Percentiles rank a stretch among this genome's conserved stretches.
Evolutionary conservation across 2,329 filamentous ascomycete genomes (phyloP).

Genomic region (Aspergillus felis): DNA sequence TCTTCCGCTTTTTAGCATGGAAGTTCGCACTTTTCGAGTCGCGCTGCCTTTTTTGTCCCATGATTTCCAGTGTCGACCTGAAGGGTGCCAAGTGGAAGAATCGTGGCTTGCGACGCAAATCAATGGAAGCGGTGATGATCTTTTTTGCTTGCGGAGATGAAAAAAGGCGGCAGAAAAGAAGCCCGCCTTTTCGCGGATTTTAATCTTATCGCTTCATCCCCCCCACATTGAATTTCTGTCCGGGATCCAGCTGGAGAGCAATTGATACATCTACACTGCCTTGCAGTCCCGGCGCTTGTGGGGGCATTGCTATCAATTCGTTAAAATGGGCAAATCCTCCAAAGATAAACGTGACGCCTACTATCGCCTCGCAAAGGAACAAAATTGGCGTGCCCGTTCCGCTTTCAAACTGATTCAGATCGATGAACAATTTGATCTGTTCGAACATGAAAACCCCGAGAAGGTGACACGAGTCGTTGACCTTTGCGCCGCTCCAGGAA

Average conservation of each 20-base stretch:
- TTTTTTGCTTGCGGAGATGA: conserved; percentile 18
- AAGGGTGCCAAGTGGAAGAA: background rate
- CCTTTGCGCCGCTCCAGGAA: conserved; percentile 90
- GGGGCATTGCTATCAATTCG: background rate
- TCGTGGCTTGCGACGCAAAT: background rate
- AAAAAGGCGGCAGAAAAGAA: conserved; percentile 36
- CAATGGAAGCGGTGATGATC: background rate
- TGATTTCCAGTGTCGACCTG: conserved; percentile 7
- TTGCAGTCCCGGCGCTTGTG: background rate
- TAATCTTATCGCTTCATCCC: conserved; percentile 32
- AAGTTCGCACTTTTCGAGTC: conserved; percentile 25
- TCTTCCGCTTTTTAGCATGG: conserved; percentile 36
- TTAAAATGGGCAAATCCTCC: conserved; percentile 84
- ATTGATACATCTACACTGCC: background rate
- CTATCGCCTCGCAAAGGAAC: conserved; percentile 95
- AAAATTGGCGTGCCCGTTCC: conserved; percentile 94
- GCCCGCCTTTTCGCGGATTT: conserved; percentile 24
- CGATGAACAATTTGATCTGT: conserved; percentile 93
- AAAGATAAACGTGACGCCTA: conserved; percentile 99
- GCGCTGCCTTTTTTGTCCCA: conserved; percentile 36
- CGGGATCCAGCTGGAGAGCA: background rate
- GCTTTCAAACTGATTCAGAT: conserved; percentile 97
- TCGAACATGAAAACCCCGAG: conserved; percentile 56
- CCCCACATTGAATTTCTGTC: conserved; percentile 1
- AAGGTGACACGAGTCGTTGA: conserved; percentile 91